A percentile compares a stretch with the other conserved stretches of the same genome.
phyloP scores from a whole-genome alignment of 2,329 filamentous ascomycete species.

The Aspergillus sp. region DNA sequence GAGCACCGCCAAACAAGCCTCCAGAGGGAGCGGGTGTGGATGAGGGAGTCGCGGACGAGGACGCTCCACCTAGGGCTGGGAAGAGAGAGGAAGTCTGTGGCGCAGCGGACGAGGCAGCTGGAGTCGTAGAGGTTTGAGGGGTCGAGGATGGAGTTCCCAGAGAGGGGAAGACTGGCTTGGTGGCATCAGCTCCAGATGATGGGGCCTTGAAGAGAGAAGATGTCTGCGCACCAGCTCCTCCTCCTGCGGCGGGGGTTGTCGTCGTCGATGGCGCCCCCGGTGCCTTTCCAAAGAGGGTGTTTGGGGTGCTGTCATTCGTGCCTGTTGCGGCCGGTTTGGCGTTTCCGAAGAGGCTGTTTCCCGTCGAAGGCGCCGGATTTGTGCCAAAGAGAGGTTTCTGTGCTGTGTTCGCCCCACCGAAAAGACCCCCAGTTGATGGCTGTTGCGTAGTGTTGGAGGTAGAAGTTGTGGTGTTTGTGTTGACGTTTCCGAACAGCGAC shows the following conservation, averaged over 20 bases:
- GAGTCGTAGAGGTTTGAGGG: constrained; percentile 26
- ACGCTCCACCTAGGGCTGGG: constrained; percentile 29
- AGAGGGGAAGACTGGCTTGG: constrained; percentile 31
- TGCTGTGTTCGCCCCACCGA: constrained; percentile 28
- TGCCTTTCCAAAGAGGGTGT: constrained; percentile 30
- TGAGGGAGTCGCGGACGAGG: constrained; percentile 35
- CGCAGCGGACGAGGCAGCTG: constrained; percentile 32
- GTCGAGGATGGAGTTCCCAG: constrained; percentile 23
- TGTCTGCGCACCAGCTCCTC: constrained; percentile 16
- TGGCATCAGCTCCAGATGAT: constrained; percentile 26
- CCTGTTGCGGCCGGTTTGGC: constrained; percentile 31
- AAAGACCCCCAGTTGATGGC: constrained; percentile 33
- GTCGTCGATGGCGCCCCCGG: background rate
- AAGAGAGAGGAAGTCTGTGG: constrained; percentile 37
- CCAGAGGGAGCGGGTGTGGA: constrained; percentile 31
- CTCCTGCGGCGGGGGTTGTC: background rate
- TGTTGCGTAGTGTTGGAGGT: constrained; percentile 11
- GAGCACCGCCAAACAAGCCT: constrained; percentile 30
- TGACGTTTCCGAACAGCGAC: constrained; percentile 15
- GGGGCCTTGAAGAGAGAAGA: constrained; percentile 34
- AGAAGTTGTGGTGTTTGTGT: background rate
- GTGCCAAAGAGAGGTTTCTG: constrained; percentile 34
- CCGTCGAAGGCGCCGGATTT: constrained; percentile 21
- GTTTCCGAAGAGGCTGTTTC: constrained; percentile 20
- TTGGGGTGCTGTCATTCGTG: constrained; percentile 27